Evolutionary conservation across 257 asterid genomes (phyloP).

Genomic region (Ilex asprella): DNA sequence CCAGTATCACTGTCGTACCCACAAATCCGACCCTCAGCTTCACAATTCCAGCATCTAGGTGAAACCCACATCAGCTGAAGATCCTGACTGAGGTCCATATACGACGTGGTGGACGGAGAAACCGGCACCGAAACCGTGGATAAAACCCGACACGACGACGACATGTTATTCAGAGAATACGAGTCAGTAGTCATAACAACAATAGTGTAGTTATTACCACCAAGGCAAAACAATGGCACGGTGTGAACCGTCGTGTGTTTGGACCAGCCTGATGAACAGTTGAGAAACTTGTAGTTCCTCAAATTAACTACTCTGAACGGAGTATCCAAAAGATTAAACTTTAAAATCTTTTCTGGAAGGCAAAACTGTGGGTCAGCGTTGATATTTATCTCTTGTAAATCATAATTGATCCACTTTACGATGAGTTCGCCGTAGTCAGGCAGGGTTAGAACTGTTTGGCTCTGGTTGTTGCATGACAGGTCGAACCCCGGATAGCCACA

Average conservation of each 20-base stretch:
- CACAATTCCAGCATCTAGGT: constrained; percentile 48
- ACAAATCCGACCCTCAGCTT: constrained; percentile 34
- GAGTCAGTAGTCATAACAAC: constrained; percentile 22
- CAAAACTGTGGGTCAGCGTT: constrained; percentile 45
- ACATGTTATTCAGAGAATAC: constrained; percentile 8
- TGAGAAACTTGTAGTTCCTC: constrained; percentile 32
- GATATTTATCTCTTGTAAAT: constrained; percentile 32
- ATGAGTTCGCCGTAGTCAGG: constrained; percentile 61
- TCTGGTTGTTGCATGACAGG: constrained; percentile 48
- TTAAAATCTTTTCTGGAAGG: constrained; percentile 43
- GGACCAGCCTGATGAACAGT: constrained; percentile 41
- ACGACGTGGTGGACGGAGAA: constrained; percentile 28
- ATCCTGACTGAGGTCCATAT: constrained; percentile 31
- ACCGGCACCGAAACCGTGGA: constrained; percentile 32
- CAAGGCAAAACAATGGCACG: constrained; percentile 32
- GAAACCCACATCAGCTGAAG: constrained; percentile 47
- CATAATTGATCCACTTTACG: constrained; percentile 58
- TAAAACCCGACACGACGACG: constrained; percentile 35
- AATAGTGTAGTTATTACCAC: constrained; percentile 39
- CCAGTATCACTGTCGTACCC: constrained; percentile 29
- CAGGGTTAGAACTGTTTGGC: constrained; percentile 44
- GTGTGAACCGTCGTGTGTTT: constrained; percentile 8
- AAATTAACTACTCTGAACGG: constrained; percentile 25
- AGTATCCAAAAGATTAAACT: constrained; percentile 38
- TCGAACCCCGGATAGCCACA: constrained; percentile 75